Evolutionary conservation across 345 rosid genomes (phyloP).

Genomic region (Eucalyptus leucophloia): DNA sequence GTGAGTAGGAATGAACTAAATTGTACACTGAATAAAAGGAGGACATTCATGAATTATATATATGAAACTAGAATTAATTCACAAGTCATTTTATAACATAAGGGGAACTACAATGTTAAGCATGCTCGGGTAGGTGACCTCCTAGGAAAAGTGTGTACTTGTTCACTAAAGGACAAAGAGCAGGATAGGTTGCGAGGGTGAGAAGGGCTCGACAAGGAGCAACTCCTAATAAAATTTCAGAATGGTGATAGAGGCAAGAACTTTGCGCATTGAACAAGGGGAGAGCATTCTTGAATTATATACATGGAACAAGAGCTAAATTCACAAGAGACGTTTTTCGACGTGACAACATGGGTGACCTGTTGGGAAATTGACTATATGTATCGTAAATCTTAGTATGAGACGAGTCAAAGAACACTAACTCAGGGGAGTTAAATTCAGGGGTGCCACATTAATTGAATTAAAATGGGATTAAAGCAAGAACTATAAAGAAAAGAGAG

Average conservation of each 20-base stretch:
- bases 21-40: too few relatives aligned
- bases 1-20: background rate
- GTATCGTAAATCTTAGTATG: background rate
- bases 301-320: background rate
- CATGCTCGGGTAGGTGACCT: background rate
- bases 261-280: rapidly evolving
- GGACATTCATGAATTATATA: too few relatives aligned
- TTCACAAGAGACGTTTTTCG: background rate
- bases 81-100: background rate
- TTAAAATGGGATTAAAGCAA: background rate
- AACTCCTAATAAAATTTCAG: background rate
- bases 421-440: background rate
- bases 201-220: rapidly evolving
- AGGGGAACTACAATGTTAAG: background rate
- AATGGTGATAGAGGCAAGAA: background rate
- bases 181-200: rapidly evolving
- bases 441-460: background rate
- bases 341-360: background rate
- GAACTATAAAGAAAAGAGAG: background rate
- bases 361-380: background rate
- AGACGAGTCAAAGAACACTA: background rate
- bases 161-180: background rate
- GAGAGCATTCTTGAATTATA: background rate
- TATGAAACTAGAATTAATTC: background rate
- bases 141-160: background rate